Base-by-base conservation (phyloP, 116 monocot genomes). In the Phalaenopsis hybrid region DNA sequence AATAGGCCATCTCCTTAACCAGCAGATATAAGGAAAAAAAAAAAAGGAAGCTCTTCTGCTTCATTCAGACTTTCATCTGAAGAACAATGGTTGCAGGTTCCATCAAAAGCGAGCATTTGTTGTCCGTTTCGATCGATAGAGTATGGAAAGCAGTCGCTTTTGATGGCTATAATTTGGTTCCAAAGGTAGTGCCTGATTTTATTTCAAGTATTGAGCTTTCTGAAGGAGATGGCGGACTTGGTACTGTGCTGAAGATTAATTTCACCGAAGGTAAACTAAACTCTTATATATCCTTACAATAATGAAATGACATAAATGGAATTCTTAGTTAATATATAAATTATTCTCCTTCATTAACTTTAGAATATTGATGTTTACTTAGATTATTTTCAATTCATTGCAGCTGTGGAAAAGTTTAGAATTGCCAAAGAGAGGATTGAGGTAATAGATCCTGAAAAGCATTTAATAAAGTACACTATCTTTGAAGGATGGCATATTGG, bases 171-270 rank as follows among this genome's bases (percentile, higher is more conserved):
- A 61, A 59, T 31, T 28, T 75, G 23, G 31, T 84, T 1, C 84
- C 84, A 2, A 82, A 79, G 41, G 49, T 85, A 25, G 10, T 52
- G 10, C 57, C 78, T 0, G 61, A 86, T 2, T 79, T 75, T 65
- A 65, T 79, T 10, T 23, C 75, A 28, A 50, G 63, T 63, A 61
- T 79, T 41, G 80, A 84, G 80, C 63, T 84, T 10, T 5, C 80
- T 11, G 73, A 83, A 83, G 84, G 84, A 31, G 84, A 84, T 15
- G 84, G 84, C 0, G 84, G 80, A 57, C 79, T 79, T 8, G 84
- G 84, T 25, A 80, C 79, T 48, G n/a, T 79, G 9, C 18, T 50
- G 11, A 8, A 75, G 5, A 15, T 57, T 6, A 84, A 25, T n/a
- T 78, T 79, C 43, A 58, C 59, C 2, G 17, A 77, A 23, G 77